Evolutionary conservation across 2,329 filamentous ascomycete genomes (phyloP), one percentile per base, ranked within the genome.

Genomic region (Cyphellophora europaea): DNA sequence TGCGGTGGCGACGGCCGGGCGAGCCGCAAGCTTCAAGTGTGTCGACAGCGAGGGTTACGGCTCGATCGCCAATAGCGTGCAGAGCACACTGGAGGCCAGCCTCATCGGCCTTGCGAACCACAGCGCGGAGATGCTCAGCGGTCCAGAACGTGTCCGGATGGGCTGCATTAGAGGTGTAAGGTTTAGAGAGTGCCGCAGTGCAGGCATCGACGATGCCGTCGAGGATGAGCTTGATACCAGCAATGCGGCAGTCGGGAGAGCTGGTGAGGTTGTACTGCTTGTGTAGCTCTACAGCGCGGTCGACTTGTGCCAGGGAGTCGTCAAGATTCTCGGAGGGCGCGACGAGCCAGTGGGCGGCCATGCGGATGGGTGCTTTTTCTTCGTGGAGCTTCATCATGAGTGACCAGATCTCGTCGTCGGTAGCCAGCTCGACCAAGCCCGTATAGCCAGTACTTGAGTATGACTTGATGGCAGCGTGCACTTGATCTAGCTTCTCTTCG

Each of bases 201-300:
- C 67, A 71, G 8, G 63, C 65, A 39, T 70, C 67, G 23, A 71
- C 56, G 1, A 69, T 63, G 3, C 67, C 67, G 38, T 71, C 67
- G 35, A 59, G 62, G 39, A 71, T 69, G 15, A 69, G 36, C 36
- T 71, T 70, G 45, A 69, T 65, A 5, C 67, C 67, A 0, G 61
- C 55, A 16, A 71, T 54, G 8, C 59, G 58, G 28, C 67, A 55
- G 32, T 62, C 51, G 0, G 65, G 65, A 8, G 55, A 61, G 2
- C 50, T 60, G 1, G 48, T 33, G 23, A 50, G 49, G 43, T 61
- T 62, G 52, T 56, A 67, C 32, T 63, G 45, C 13, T 46, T 47
- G 12, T 54, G 51, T 3, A 68, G 45, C 17, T 59, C 57, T 28
- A 67, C 62, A 1, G 66, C 66, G 5, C 59, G 55, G 17, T 66